Evolutionary conservation across 179 eudicot species (phyloP).

Genomic region (Spergularia azorica): DNA sequence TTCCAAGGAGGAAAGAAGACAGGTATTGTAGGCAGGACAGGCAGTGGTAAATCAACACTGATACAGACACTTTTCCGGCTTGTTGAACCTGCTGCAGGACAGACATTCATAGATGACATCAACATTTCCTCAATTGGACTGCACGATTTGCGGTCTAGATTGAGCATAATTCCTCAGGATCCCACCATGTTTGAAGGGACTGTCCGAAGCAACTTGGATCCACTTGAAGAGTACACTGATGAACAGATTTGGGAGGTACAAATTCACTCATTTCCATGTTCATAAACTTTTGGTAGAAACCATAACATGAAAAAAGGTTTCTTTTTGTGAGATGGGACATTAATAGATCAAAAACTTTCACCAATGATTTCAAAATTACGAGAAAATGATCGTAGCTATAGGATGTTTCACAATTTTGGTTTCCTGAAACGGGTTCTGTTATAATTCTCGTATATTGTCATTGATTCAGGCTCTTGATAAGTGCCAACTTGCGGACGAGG

Average conservation of each 20-base stretch:
- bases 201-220: conserved; percentile 63
- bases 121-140: conserved; percentile 59
- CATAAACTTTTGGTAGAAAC: background rate
- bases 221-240: conserved; percentile 65
- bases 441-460: background rate
- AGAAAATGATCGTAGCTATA: too few species aligned
- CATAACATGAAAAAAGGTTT: too few species aligned
- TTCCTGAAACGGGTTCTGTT: too few species aligned
- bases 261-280: background rate
- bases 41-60: conserved; percentile 83
- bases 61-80: conserved; percentile 72
- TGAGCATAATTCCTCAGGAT: conserved; percentile 79
- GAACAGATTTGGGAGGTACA: conserved; percentile 72
- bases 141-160: conserved; percentile 64
- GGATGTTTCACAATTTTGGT: too few species aligned
- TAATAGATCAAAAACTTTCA: too few species aligned
- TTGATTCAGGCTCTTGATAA: conserved; percentile 60
- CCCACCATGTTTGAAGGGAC: conserved; percentile 88
- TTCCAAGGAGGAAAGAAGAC: conserved; percentile 67
- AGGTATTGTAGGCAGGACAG: conserved; percentile 81
- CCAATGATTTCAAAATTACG: too few species aligned
- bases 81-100: conserved; percentile 62
- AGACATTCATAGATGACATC: conserved; percentile 52
- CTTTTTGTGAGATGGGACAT: too few species aligned
- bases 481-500: conserved; percentile 74